Base-by-base conservation (phyloP, 345 rosid species). In the Turritis glabra region DNA sequence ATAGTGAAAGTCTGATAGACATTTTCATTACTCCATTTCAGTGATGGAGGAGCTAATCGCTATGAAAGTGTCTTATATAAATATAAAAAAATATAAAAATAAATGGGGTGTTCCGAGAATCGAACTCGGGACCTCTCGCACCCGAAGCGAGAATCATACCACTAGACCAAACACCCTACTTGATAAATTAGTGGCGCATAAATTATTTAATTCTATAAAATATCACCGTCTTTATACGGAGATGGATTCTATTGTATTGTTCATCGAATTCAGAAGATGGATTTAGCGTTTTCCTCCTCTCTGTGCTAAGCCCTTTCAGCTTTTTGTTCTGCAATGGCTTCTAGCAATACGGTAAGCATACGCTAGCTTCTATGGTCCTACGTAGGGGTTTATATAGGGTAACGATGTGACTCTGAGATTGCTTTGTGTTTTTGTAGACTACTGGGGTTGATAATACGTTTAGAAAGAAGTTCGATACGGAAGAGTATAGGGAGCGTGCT, bases 141-240 rank as follows among this genome's bases (percentile, higher is more conserved):
- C 90, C 97, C 90, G 89, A 90, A 87, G 93, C 89, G 88, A 86
- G 91, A 93, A 89, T 87, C 95, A 90, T 89, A 86, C 92, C 93
- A 89, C 96, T 85, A 86, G 94, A 90, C 92, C 27, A 38, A 59
- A 50, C 44, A 33, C 58, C 58, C 58, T 2, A 1, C 1, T 15
- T 38, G 27, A 0, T 2, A 0, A 0, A 0, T 0, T 0, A 0
- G 0, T 1, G 11, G 9, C 10, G 5, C 12, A n/a, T 0, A 8
- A 14, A 0, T 0, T 1, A 17, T 8, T 11, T 51, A 38, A 38
- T 5, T 0, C 40, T 0, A 1, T 0, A 15, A 4, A 0, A 7
- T 35, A 38, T 13, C 0, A 9, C 15, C 5, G 2, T 26, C 13
- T n/a, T 22, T 64, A 22, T 11, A 14, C 9, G 13, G 26, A 6